Evolutionary conservation across 441 rosid genomes (phyloP), one percentile per base, ranked within the genome.

Genomic region (Pelargonium myrrhifolium): DNA sequence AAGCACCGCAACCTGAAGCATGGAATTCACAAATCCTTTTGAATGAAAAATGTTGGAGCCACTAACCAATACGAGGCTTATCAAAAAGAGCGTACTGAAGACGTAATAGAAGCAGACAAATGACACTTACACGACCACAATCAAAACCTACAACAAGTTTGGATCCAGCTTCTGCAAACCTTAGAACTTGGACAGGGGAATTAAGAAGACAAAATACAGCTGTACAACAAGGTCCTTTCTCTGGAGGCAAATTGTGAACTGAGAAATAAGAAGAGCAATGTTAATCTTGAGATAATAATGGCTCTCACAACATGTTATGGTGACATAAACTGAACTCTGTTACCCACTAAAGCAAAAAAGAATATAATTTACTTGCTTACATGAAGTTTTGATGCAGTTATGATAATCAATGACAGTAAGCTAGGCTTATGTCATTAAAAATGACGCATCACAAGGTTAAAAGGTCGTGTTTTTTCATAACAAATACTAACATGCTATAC

Each of bases 101-200:
- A 31, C 3, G 15, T 18, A 21, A 53, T 17, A 65, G 61, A 72
- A 62, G 63, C 59, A 62, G 12, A 67, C 10, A 47, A 40, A 65
- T 53, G 64, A 75, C 64, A 75, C 90, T 78, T 74, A 88, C 93
- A 68, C 68, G 82, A 60, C 89, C 85, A 75, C 84, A 69, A 68
- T 73, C 83, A 71, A 79, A 85, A 61, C 89, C 89, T 9, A 84
- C 82, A 62, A 87, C 84, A 56, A 88, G 90, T 79, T 79, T 81
- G 69, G 77, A 70, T 74, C 89, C 88, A 62, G 68, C 74, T 37
- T 74, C 66, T 21, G 79, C 61, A 78, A 84, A 88, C 58, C 77
- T 71, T 53, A 88, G 72, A 53, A 77, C 83, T 76, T 67, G 85
- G 78, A 86, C 70, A 3, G 89, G 78, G 66, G 90, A 83, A 65